phyloP scores from a whole-genome alignment of 371 early-diverging fungal genomes.

The Rhizopus sp. region DNA sequence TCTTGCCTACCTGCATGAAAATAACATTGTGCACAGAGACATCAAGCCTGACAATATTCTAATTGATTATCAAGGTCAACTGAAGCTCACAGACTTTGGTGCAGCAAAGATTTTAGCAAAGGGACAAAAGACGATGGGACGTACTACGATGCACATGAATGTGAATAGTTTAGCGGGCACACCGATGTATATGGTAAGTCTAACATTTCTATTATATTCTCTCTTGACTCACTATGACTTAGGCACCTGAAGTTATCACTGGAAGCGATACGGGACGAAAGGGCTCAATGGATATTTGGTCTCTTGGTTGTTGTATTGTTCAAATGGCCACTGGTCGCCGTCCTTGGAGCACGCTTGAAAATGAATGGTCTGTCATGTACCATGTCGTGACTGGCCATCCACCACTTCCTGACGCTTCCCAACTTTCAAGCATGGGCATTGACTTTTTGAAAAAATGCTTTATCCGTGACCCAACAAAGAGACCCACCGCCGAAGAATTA shows the following conservation, averaged over 20 bases:
- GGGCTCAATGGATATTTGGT: constrained; percentile 94
- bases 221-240: not conserved
- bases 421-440: constrained; percentile 66
- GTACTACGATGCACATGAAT: constrained; percentile 60
- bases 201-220: not conserved
- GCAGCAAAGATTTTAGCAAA: constrained; percentile 85
- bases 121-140: constrained; percentile 73
- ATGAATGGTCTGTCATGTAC: constrained; percentile 94
- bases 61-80: constrained; percentile 74
- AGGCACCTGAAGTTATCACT: constrained; percentile 93
- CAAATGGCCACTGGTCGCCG: constrained; percentile 94
- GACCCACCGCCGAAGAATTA: constrained; percentile 79
- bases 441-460: constrained; percentile 83
- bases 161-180: constrained; percentile 86
- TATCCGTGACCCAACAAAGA: constrained; percentile 68
- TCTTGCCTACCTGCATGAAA: constrained; percentile 86
- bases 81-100: constrained; percentile 92
- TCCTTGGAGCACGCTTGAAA: constrained; percentile 92
- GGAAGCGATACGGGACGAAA: constrained; percentile 73
- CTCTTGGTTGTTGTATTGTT: constrained; percentile 91
- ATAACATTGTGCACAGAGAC: constrained; percentile 91
- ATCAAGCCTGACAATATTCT: constrained; percentile 89
- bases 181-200: constrained; percentile 90
- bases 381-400: constrained; percentile 78
- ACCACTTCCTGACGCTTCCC: constrained; percentile 68